Evolutionary conservation across 2,329 filamentous ascomycete species (phyloP), one percentile per base, ranked within the genome.

Genomic region (Arthrobotrys iridis): DNA sequence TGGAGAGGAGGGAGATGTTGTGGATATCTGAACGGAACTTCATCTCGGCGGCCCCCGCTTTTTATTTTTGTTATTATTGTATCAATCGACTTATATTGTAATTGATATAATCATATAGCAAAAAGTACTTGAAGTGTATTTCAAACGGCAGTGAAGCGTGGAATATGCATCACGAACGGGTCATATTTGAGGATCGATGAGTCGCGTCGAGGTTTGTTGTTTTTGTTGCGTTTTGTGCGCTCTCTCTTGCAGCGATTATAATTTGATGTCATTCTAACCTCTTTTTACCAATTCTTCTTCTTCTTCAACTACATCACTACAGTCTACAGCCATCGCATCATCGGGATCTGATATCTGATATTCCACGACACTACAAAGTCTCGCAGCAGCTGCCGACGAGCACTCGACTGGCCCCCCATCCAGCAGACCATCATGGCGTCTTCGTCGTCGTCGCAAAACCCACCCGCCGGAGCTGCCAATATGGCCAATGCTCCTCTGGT

Each of bases 1-100:
- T 90, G 40, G 87, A 86, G 80, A 90, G 89, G 0, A 88, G 89
- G 76, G 87, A 87, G 48, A 89, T 88, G 76, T 90, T 90, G 78
- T 86, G 87, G 52, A 91, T 83, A 62, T 89, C 87, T 5, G 88
- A 89, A 78, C 87, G 88, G 83, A 90, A 90, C 64, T 88, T 85
- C 88, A 90, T 90, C 43, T 80, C 85, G 82, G 26, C 20, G 45
- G n/a, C n/a, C n/a, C n/a, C n/a, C n/a, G n/a, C n/a, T n/a, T n/a
- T n/a, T n/a, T 26, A 28, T 2, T 59, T 15, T 35, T 7, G 22
- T n/a, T n/a, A n/a, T n/a, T n/a, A n/a, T n/a, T n/a, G n/a, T n/a
- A n/a, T n/a, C n/a, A n/a, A n/a, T n/a, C n/a, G n/a, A n/a, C n/a
- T n/a, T n/a, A n/a, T n/a, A n/a, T n/a, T n/a, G n/a, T n/a, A n/a